Evolutionary conservation across 257 asterid species (phyloP), one percentile per base, ranked within the genome.

Genomic region (Solanum etuberosum): DNA sequence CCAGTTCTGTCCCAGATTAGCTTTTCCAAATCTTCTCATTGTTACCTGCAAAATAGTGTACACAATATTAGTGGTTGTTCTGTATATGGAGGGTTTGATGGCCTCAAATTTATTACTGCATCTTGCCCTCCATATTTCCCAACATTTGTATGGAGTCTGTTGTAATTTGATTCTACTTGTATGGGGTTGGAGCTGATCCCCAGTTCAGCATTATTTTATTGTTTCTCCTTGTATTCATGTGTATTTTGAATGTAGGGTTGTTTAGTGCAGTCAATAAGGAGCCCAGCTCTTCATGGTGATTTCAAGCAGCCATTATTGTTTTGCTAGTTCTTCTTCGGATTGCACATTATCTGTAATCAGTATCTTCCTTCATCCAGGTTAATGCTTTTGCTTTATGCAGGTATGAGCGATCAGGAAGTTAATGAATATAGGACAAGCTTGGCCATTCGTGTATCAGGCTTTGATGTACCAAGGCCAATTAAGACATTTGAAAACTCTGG

Each of bases 381-480:
- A 46, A 80, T 67, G 8, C 76, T 83, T 54, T 91, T 32, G 37
- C 93, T 31, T 54, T 51, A 63, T 86, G 85, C 87, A 97, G 99
- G 98, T 67, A 93, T 95, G 98, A 94, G 91, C 20, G 98, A 93
- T 27, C 93, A 90, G 92, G 99, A 95, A 16, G 95, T 94, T 84
- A 82, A 91, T 5, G 98, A 95, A 46, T 97, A 94, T 88, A 91
- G 89, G 91, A 92, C 91, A 91, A 93, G 93, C 89, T 86, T 95
- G 90, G 98, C 98, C 27, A 94, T 97, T 77, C 98, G 96, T 68
- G 97, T 95, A 76, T 95, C 99, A 3, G 99, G 99, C 82, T 95
- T 97, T 73, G 99, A 97, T 91, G 99, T 95, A 90, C 97, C 98
- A 35, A 92, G 99, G 63, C 97, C 98, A 21, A 15, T 97, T 74